phyloP scores from a whole-genome alignment of 2,329 filamentous ascomycete genomes.

The Diaporthe citri region DNA sequence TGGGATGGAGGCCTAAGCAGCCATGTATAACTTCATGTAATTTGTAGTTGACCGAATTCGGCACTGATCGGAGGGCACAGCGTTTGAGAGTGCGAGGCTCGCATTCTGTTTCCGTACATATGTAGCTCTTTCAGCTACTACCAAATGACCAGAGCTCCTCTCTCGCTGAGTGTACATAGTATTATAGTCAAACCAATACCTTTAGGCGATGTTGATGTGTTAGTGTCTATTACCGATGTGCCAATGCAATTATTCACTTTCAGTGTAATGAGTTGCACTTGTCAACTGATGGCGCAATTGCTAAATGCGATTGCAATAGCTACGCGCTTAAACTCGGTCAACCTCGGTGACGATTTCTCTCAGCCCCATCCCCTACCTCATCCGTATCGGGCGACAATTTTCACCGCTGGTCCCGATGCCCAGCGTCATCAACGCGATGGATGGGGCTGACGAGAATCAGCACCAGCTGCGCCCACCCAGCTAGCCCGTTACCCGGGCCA shows the following conservation, averaged over 20 bases:
- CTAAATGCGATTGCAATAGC: not conserved
- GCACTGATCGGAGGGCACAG: not conserved
- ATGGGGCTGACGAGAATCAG: not conserved
- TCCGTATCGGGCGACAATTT: not conserved
- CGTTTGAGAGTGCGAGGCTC: not conserved
- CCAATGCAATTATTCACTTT: fast-evolving
- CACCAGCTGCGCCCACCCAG: not conserved
- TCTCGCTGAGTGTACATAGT: not conserved
- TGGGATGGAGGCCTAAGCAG: not conserved
- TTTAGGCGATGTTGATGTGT: not conserved
- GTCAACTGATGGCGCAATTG: not conserved
- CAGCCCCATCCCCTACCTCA: not conserved
- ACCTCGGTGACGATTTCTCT: not conserved
- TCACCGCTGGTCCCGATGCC: not conserved
- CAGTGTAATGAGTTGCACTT: not conserved
- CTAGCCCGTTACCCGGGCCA: not conserved
- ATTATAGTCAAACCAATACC: not conserved
- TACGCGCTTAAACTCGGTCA: not conserved
- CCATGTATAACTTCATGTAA: not conserved
- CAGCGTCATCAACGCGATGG: not conserved
- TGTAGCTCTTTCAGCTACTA: not conserved
- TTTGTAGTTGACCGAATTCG: not conserved
- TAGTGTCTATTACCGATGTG: not conserved
- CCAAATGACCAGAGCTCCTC: not conserved
- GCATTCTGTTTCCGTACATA: not conserved